A percentile compares a stretch with the other conserved stretches of the same genome.
These are phyloP conservation scores for Pythium grandisporangium DNA, from an alignment of 352 stramenopile genomes.

Conservation along the genomic window DNA sequence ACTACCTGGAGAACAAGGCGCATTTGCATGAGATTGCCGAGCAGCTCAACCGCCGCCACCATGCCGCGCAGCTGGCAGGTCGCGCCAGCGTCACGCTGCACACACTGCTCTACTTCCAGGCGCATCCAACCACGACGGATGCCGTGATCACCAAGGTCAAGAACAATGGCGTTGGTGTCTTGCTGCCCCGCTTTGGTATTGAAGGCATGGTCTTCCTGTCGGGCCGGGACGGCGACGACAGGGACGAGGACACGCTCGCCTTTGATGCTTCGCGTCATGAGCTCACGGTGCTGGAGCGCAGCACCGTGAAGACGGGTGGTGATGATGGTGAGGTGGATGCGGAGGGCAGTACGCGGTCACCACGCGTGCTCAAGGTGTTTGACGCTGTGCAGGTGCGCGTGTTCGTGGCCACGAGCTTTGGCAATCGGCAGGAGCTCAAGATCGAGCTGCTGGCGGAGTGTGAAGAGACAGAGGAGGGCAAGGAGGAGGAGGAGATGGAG, in stretches of 20 bases:
- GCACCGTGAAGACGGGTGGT: too few species aligned
- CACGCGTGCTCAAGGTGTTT: slow-evolving; percentile 71
- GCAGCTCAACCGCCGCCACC: slow-evolving; percentile 96
- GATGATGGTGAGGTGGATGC: too few species aligned
- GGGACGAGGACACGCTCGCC: slow-evolving; percentile 40
- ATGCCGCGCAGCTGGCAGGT: slow-evolving; percentile 94
- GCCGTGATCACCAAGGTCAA: slow-evolving; percentile 95
- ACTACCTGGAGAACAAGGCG: slow-evolving; percentile 90
- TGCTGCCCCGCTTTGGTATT: slow-evolving; percentile 98
- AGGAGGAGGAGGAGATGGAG: background rate
- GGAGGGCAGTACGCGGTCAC: too few species aligned
- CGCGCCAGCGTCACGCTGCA: slow-evolving; percentile 95
- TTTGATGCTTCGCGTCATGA: slow-evolving; percentile 46
- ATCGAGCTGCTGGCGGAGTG: slow-evolving; percentile 62
- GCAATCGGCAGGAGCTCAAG: slow-evolving; percentile 79
- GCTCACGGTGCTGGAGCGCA: slow-evolving; percentile 47
- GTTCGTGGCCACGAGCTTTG: slow-evolving; percentile 65
- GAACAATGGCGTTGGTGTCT: slow-evolving; percentile 92
- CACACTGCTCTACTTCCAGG: slow-evolving; percentile 97
- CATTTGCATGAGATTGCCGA: slow-evolving; percentile 94
- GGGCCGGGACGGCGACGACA: slow-evolving; percentile 53
- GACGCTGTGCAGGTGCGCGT: slow-evolving; percentile 73
- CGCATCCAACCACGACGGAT: slow-evolving; percentile 71
- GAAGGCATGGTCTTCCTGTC: slow-evolving; percentile 93
- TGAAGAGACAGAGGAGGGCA: too few species aligned